A percentile compares a stretch with the other conserved stretches of the same genome.
These are phyloP conservation scores for Phialophora macrospora DNA, from an alignment of 2,329 filamentous ascomycete genomes.

Conservation along the genomic window DNA sequence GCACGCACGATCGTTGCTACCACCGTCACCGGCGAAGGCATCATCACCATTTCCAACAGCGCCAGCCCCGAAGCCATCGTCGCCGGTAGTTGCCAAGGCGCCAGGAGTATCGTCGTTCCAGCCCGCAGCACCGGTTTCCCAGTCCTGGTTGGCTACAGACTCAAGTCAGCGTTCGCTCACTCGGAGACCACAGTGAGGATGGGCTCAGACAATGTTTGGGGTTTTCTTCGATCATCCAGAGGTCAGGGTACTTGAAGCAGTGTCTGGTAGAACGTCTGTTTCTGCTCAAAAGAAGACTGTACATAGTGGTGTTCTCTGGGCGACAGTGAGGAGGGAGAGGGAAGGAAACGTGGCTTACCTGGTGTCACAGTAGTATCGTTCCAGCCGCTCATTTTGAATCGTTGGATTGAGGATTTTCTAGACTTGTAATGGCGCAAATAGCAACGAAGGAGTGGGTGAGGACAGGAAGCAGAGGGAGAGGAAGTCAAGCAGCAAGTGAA, in stretches of 20 bases:
- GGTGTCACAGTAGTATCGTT: background rate
- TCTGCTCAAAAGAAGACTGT: slow-evolving; percentile 4
- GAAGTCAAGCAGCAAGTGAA: background rate
- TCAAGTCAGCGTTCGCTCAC: background rate
- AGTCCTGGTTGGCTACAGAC: background rate
- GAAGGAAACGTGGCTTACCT: slow-evolving; percentile 5
- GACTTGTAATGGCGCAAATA: background rate
- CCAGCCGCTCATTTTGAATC: slow-evolving; percentile 9
- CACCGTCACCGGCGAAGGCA: background rate
- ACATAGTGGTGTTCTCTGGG: slow-evolving; percentile 8
- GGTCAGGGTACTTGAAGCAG: slow-evolving; percentile 23
- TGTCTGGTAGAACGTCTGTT: slow-evolving; percentile 14
- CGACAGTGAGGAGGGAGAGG: background rate
- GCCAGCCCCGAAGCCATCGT: slow-evolving; percentile 6
- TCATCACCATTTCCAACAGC: background rate
- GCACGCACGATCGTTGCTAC: slow-evolving; percentile 23
- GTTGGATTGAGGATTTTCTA: background rate
- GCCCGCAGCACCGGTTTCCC: background rate
- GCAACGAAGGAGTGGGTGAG: background rate
- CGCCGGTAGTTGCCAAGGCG: background rate
- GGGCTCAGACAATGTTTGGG: slow-evolving; percentile 8
- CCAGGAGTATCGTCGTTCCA: background rate
- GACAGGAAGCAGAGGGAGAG: background rate
- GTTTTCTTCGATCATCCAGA: slow-evolving; percentile 24
- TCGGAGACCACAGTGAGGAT: background rate